These are phyloP conservation scores for apple (Malus domestica) DNA, from an alignment of 306 rosid species.

Conservation along the genomic window ASM211411v1 NC_041800.1:3584001-3584500, in stretches of 20 bases:
- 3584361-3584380: conserved; percentile 38
- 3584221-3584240: conserved; percentile 56
- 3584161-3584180: conserved; percentile 37
- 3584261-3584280: conserved; percentile 40
- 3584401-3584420: conserved; percentile 48
- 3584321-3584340: conserved; percentile 52
- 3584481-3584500: conserved; percentile 46
- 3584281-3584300: conserved; percentile 58
- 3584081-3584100: conserved; percentile 59
- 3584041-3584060: conserved; percentile 62
- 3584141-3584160: conserved; percentile 62
- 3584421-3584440: conserved; percentile 47
- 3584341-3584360: conserved; percentile 37
- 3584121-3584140: conserved; percentile 29
- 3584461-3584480: conserved; percentile 49
- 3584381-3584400: conserved; percentile 60
- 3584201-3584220: conserved; percentile 47
- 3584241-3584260: conserved; percentile 64
- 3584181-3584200: conserved; percentile 43
- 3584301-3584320: conserved; percentile 59
- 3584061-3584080: conserved; percentile 49
- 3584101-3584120: conserved; percentile 45
- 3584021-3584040: conserved; percentile 63
- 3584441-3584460: conserved; percentile 54
- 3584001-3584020: conserved; percentile 70